phyloP scores from a whole-genome alignment of 2,329 filamentous ascomycete genomes.

The Neofusicoccum ribis region DNA sequence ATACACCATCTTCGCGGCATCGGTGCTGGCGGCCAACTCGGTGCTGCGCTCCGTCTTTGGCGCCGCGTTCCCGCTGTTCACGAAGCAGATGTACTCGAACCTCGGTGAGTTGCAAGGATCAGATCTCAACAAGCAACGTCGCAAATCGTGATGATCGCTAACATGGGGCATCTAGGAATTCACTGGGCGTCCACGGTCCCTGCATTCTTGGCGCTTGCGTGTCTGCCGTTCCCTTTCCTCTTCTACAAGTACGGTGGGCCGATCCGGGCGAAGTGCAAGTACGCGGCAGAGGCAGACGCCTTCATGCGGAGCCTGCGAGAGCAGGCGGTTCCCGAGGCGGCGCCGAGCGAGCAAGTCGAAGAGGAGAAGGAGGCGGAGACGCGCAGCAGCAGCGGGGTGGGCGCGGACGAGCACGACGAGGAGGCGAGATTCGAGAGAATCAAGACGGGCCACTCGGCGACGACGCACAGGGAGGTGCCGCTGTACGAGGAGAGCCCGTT shows the following conservation, averaged over 20 bases:
- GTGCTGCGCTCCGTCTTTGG: constrained; percentile 77
- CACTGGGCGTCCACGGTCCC: constrained; percentile 76
- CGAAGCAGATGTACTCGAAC: constrained; percentile 59
- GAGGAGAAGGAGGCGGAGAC: constrained; percentile 21
- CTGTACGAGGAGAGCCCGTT: constrained; percentile 48
- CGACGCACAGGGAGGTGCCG: constrained; percentile 24
- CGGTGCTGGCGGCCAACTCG: constrained; percentile 73
- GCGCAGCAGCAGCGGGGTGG: constrained; percentile 6
- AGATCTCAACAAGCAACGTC: neutral
- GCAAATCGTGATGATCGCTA: constrained; percentile 41
- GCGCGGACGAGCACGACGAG: constrained; percentile 24
- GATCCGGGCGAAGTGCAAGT: constrained; percentile 70
- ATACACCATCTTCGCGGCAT: constrained; percentile 74
- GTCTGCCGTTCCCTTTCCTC: constrained; percentile 72
- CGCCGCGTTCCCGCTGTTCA: constrained; percentile 78
- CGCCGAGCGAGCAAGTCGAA: constrained; percentile 27
- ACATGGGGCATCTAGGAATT: constrained; percentile 39
- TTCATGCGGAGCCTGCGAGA: constrained; percentile 54
- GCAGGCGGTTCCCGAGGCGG: constrained; percentile 25
- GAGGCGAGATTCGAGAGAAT: constrained; percentile 38
- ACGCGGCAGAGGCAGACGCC: constrained; percentile 64
- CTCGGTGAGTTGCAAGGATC: constrained; percentile 25
- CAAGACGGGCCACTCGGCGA: constrained; percentile 37
- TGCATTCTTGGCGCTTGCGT: constrained; percentile 70
- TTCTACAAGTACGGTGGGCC: constrained; percentile 70